Conservation (phyloP, 2,329 filamentous ascomycete genomes). For the Colletotrichum gigasporum region DNA sequence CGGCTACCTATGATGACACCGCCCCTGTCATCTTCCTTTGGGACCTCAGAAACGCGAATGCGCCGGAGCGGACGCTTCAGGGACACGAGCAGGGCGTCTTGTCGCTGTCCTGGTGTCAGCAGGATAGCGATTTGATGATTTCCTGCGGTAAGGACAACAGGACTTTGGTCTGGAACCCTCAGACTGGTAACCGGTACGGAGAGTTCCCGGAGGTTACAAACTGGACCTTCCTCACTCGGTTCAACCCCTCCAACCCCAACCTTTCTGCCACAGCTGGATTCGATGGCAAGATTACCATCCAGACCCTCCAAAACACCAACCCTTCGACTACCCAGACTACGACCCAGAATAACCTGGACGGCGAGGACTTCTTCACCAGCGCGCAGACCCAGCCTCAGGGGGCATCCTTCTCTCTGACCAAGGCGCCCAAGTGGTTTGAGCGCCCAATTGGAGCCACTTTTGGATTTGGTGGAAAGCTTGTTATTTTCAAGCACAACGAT, state of each 20-base stretch:
- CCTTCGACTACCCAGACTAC: constrained; percentile 74
- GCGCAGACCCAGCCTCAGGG: constrained; percentile 92
- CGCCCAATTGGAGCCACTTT: constrained; percentile 88
- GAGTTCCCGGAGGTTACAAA: constrained; percentile 99
- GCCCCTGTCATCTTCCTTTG: constrained; percentile 90
- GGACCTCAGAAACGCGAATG: constrained; percentile 96
- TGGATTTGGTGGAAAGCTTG: constrained; percentile 93
- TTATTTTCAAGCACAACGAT: constrained; percentile 73
- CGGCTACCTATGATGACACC: constrained; percentile 88
- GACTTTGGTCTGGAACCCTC: constrained; percentile 95
- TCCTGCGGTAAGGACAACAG: constrained; percentile 98
- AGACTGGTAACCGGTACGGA: constrained; percentile 86
- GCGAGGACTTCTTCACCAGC: constrained; percentile 95
- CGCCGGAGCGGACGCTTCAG: constrained; percentile 85
- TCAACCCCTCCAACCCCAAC: constrained; percentile 92
- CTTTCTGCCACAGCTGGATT: constrained; percentile 96
- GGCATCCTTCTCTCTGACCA: constrained; percentile 85
- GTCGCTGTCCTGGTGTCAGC: constrained; percentile 93
- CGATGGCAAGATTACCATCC: constrained; percentile 93
- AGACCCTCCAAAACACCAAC: constrained; percentile 95
- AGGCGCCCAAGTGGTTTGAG: constrained; percentile 91
- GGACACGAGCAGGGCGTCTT: constrained; percentile 96
- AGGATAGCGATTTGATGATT: constrained; percentile 87
- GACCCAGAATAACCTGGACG: constrained; percentile 78
- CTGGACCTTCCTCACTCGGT: constrained; percentile 96